phyloP scores from a whole-genome alignment of 306 rosid species.

The Rubus parviflorus region DNA sequence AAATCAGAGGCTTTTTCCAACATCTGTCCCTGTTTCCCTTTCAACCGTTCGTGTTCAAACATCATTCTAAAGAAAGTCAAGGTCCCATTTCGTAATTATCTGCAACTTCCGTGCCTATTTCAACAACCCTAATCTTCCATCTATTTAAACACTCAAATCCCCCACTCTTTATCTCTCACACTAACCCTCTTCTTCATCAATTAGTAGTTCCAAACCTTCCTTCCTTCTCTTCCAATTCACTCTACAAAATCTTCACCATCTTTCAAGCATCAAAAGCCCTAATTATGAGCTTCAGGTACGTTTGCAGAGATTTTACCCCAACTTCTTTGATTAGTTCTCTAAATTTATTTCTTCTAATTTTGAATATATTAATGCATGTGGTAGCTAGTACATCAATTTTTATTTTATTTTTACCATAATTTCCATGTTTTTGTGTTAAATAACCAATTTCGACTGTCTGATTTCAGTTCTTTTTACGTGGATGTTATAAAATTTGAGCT shows the following conservation, averaged over 20 bases:
- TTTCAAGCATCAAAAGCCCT: conserved; percentile 19
- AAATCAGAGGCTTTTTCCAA: conserved; percentile 71
- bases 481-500: background rate
- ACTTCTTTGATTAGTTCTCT: background rate
- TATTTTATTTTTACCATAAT: background rate
- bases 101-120: conserved; percentile 33
- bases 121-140: conserved; percentile 14
- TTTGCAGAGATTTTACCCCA: conserved; percentile 29
- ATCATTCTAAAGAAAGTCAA: conserved; percentile 46
- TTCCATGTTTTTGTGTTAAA: background rate
- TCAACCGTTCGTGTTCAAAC: conserved; percentile 64
- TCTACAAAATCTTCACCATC: conserved; percentile 16
- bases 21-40: conserved; percentile 70
- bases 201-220: conserved; percentile 7
- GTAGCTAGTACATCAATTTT: background rate
- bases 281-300: conserved; percentile 52
- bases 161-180: conserved; percentile 30
- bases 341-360: background rate
- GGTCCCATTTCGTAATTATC: conserved; percentile 64
- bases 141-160: conserved; percentile 57
- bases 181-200: background rate
- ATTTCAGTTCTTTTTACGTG: conserved; percentile 12
- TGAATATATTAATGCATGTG: background rate
- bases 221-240: conserved; percentile 31
- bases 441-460: background rate